Evolutionary conservation across 106 monocot genomes (phyloP), one percentile per base, ranked within the genome.

Genomic region (Narthecium ossifragum): DNA sequence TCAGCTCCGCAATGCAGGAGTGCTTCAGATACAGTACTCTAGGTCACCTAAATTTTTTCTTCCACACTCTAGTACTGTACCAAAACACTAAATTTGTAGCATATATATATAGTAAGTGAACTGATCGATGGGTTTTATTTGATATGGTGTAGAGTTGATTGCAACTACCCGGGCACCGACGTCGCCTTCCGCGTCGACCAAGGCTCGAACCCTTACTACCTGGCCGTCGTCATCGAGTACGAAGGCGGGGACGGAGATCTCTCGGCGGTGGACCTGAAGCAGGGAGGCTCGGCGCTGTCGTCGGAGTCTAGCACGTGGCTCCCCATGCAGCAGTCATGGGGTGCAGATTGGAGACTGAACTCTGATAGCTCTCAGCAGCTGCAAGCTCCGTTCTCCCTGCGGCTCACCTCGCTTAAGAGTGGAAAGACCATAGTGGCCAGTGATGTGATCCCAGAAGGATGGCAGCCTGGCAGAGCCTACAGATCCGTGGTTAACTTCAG

Each of bases 231-330:
- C 53, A 61, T 90, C 18, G 81, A 90, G 76, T 82, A 70, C 61
- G 75, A 81, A 22, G 75, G 70, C 24, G 85, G 85, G 3, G 81
- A 90, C 38, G 85, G 90, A 11, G 85, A 80, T 41, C 78, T 90
- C 57, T 30, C 68, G 0, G 57, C 32, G 6, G 81, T 90, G n/a
- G 74, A 80, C 2, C 56, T 57, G 17, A 57, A 57, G n/a, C 56
- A 57, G 27, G 23, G n/a, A n/a, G n/a, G n/a, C n/a, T n/a, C n/a
- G n/a, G n/a, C n/a, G n/a, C n/a, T n/a, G n/a, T n/a, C 21, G 3
- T 6, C 54, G 3, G 13, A 10, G n/a, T n/a, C n/a, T 12, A 26
- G 15, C n/a, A 9, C 38, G 20, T 89, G 89, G 89, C 31, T 53
- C 0, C 55, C 65, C 15, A 80, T 89, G 84, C 55, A 38, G 8